Conservation (phyloP, 2,329 filamentous ascomycete genomes). For the Fusarium albidum region DNA sequence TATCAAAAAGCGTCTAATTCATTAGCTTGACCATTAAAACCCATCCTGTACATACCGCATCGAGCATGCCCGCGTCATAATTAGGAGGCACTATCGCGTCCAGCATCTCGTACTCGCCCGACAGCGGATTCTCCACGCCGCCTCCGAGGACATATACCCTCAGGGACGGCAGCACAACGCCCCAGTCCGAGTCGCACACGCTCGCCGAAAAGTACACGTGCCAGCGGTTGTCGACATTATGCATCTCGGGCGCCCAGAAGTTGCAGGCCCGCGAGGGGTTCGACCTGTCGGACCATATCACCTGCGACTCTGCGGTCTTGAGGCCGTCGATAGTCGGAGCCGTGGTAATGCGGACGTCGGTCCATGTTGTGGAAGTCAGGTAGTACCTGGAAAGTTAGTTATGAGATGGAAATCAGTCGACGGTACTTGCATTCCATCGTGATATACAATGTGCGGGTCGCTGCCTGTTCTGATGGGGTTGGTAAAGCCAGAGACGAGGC, state of each 20-base stretch:
- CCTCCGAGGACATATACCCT: not conserved
- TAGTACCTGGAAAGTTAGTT: not conserved
- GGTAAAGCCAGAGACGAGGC: not conserved
- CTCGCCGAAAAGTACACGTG: slow-evolving; percentile 3
- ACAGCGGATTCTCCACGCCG: not conserved
- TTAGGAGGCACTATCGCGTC: too few relatives aligned
- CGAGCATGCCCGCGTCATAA: too few relatives aligned
- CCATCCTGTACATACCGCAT: too few relatives aligned
- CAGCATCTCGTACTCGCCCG: not conserved
- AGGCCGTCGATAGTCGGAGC: not conserved
- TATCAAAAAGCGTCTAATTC: too few relatives aligned
- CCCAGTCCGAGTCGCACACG: slow-evolving; percentile 2
- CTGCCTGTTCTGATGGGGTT: slow-evolving; percentile 2
- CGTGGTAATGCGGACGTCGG: slow-evolving; percentile 1
- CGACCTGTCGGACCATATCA: not conserved
- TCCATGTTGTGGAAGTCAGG: slow-evolving; percentile 1
- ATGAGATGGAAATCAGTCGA: too few relatives aligned
- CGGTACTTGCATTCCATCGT: not conserved
- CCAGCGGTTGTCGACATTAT: not conserved
- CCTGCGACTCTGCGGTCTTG: not conserved
- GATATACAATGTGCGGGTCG: slow-evolving; percentile 1
- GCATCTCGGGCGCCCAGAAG: slow-evolving; percentile 1
- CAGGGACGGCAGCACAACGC: not conserved
- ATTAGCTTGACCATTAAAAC: too few relatives aligned
- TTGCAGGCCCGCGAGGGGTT: not conserved